phyloP scores from a whole-genome alignment of 208 protist genomes.

The Phytomonas sp. region DNA sequence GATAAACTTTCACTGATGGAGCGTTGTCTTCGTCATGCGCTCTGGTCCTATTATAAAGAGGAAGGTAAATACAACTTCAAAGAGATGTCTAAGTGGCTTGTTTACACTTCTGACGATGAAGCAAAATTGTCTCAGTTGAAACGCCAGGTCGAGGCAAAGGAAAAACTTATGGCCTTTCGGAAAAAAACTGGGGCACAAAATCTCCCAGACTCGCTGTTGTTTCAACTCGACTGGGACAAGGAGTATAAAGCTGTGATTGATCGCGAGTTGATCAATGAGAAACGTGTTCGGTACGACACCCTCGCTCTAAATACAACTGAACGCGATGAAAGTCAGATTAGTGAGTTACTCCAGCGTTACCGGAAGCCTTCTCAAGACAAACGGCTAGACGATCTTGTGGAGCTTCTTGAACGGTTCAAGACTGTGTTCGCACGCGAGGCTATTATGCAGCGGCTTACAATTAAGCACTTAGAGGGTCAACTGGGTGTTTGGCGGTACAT shows the following conservation, averaged over 20 bases:
- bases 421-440: constrained; percentile 88
- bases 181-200: constrained; percentile 52
- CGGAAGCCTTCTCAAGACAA: constrained; percentile 75
- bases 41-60: constrained; percentile 90
- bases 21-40: constrained; percentile 85
- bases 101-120: constrained; percentile 88
- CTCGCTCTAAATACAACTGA: constrained; percentile 70
- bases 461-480: constrained; percentile 90
- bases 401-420: constrained; percentile 89
- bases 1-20: constrained; percentile 88
- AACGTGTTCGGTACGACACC: constrained; percentile 83
- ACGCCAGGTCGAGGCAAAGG: constrained; percentile 68
- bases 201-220: constrained; percentile 44
- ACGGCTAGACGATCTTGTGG: constrained; percentile 80
- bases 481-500: constrained; percentile 90
- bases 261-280: constrained; percentile 83
- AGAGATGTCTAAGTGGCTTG: constrained; percentile 86
- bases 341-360: constrained; percentile 83
- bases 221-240: constrained; percentile 67
- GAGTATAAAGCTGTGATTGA: constrained; percentile 75
- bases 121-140: constrained; percentile 62
- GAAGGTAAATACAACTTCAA: constrained; percentile 81
- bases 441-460: constrained; percentile 89
- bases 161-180: constrained; percentile 69
- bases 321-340: constrained; percentile 78